Percentiles rank a stretch among this genome's conserved stretches.
These are phyloP conservation scores for Zygosaccharomyces sapae DNA, from an alignment of 1,139 yeast species.

Conservation along the genomic window DNA sequence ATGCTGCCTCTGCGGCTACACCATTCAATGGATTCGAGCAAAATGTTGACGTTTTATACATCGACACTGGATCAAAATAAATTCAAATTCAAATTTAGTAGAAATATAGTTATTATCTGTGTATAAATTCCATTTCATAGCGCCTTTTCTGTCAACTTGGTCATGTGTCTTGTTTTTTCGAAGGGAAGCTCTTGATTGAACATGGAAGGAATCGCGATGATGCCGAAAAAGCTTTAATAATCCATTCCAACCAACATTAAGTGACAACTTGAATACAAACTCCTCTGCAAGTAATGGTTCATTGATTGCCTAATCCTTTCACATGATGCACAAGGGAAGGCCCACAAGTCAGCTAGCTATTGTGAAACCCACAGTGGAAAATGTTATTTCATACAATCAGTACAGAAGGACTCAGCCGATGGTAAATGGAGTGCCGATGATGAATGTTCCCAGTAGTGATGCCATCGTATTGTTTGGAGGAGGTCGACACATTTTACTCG, in stretches of 20 bases:
- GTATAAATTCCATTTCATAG: not conserved
- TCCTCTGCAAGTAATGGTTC: slow-evolving; percentile 2
- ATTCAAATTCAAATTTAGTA: not conserved
- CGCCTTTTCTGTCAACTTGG: not conserved
- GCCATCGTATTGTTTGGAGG: slow-evolving; percentile 41
- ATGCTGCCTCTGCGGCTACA: slow-evolving; percentile 86
- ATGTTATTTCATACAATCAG: slow-evolving; percentile 34
- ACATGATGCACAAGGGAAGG: slow-evolving; percentile 10
- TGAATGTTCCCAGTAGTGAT: slow-evolving; percentile 23
- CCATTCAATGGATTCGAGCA: slow-evolving; percentile 81
- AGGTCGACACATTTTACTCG: slow-evolving; percentile 37
- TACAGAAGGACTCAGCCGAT: slow-evolving; percentile 34
- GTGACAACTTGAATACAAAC: not conserved
- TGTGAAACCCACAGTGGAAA: slow-evolving; percentile 39
- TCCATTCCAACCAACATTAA: too few species aligned
- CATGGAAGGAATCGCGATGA: not conserved
- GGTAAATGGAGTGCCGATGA: slow-evolving; percentile 15
- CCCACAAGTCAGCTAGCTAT: slow-evolving; percentile 22
- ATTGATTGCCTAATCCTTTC: not conserved
- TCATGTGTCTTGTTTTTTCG: not conserved
- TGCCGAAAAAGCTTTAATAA: not conserved
- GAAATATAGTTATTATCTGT: not conserved
- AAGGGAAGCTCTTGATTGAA: not conserved
- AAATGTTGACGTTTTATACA: slow-evolving; percentile 56
- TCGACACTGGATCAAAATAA: slow-evolving; percentile 42